phyloP scores from a whole-genome alignment of 441 rosid genomes.

The Francoa sonchifolia region DNA sequence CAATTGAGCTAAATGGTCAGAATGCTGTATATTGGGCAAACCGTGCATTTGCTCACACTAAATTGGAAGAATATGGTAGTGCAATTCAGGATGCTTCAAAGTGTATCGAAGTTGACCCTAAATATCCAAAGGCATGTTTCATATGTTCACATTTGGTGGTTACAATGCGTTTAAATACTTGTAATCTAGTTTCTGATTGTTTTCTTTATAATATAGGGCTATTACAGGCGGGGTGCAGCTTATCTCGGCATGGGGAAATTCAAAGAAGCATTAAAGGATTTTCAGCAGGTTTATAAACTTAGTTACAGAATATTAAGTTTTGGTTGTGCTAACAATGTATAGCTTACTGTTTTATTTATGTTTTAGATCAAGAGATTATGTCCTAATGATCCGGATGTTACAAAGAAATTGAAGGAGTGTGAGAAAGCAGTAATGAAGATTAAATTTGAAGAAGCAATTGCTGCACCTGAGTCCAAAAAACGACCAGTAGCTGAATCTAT shows the following conservation, averaged over 20 bases:
- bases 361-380: constrained; percentile 60
- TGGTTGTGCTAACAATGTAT: too few relatives aligned
- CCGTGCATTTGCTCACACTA: constrained; percentile 85
- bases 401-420: constrained; percentile 80
- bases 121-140: constrained; percentile 60
- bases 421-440: constrained; percentile 90
- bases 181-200: constrained; percentile 17
- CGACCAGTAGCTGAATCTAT: constrained; percentile 70
- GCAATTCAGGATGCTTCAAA: constrained; percentile 87
- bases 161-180: not conserved
- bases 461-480: constrained; percentile 61
- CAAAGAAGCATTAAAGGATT: constrained; percentile 94
- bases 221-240: constrained; percentile 93
- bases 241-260: constrained; percentile 93
- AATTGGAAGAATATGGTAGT: constrained; percentile 95
- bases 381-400: constrained; percentile 92
- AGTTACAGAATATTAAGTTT: too few relatives aligned
- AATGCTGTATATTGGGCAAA: constrained; percentile 96
- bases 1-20: constrained; percentile 47
- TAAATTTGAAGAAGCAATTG: constrained; percentile 92
- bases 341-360: constrained; percentile 5
- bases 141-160: constrained; percentile 4
- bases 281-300: constrained; percentile 98
- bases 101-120: constrained; percentile 79
- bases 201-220: constrained; percentile 43